Base-by-base conservation (phyloP, 2,329 filamentous ascomycete genomes). In the Colletotrichum sp. region DNA sequence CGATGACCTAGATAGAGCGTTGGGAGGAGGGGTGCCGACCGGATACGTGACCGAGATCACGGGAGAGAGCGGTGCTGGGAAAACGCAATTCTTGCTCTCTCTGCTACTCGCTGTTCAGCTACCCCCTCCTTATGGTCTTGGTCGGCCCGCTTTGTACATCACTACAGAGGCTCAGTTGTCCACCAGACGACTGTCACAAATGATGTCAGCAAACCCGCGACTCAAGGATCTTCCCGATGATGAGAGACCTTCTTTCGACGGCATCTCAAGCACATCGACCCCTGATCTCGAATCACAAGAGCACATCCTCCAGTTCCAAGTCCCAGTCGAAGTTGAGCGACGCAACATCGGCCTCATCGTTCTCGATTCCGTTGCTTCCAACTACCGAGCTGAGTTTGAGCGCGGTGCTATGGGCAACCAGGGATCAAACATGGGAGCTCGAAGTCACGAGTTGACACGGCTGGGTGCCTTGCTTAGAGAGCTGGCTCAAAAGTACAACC, bases 221-320 rank as follows among this genome's bases (percentile, higher is more conserved):
- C 88, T 98, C 73, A 79, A 76, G 85, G 74, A 80, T 66, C 78
- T 83, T 75, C 34, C 71, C n/a, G 34, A 79, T 16, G 77, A 78
- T 16, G 76, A 79, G 49, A 82, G 81, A 18, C 89, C 96, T 1
- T 94, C 94, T 0, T 89, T 98, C 7, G 92, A 95, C 83, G 89
- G 90, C 78, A 93, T 99, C 78, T 90, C 96, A 80, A 95, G 94
- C 83, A 95, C 97, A 78, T 92, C 93, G 66, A 96, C 95, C 12
- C 95, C 95, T 36, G 96, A 99, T 83, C 92, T 99, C 72, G 97
- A 99, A 85, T 93, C 95, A 1, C 97, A 99, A 85, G 96, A 99
- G 76, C 96, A 99, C 85, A 98, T 99, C 81, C 88, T 99, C 30
- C 93, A 93, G 78, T 99, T 95, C 85, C 97, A 99, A 84, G 93